Evolutionary conservation across 176 grass and related monocot genomes (phyloP).

Genomic region (Thalia dealbata): DNA sequence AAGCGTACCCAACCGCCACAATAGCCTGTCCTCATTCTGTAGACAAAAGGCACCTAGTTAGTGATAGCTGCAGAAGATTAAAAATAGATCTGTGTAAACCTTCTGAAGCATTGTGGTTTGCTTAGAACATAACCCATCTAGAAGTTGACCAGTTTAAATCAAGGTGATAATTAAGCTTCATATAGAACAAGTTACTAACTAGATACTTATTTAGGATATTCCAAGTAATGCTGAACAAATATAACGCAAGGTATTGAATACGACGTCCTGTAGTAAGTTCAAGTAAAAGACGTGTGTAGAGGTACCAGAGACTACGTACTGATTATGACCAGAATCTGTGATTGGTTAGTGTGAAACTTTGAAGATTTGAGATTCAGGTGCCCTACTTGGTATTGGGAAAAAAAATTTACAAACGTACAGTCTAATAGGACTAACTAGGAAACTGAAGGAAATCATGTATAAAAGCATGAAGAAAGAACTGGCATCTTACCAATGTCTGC

Average conservation of each 20-base stretch:
- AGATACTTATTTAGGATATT: not conserved
- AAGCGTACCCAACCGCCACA: conserved; percentile 11
- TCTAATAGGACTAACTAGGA: not conserved
- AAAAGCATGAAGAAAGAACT: not conserved
- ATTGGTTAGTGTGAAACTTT: not conserved
- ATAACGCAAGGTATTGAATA: not conserved
- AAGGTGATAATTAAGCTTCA: not conserved
- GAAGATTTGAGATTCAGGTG: too few relatives aligned
- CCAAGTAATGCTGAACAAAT: not conserved
- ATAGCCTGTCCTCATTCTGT: conserved; percentile 8
- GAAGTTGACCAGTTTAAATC: not conserved
- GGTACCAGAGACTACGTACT: not conserved
- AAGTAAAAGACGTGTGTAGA: not conserved
- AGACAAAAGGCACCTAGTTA: not conserved
- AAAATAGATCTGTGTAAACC: not conserved
- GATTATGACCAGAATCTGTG: not conserved
- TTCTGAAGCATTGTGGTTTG: not conserved
- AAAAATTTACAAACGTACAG: too few relatives aligned
- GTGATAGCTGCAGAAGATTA: not conserved
- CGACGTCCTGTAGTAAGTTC: not conserved
- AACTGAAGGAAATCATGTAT: not conserved
- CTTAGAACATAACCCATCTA: not conserved
- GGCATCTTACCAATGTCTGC: conserved; percentile 53
- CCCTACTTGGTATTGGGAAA: too few relatives aligned
- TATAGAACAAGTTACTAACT: not conserved